Evolutionary conservation across 2,329 filamentous ascomycete species (phyloP), one percentile per base, ranked within the genome.

Genomic region (Colletotrichum tropicale): DNA sequence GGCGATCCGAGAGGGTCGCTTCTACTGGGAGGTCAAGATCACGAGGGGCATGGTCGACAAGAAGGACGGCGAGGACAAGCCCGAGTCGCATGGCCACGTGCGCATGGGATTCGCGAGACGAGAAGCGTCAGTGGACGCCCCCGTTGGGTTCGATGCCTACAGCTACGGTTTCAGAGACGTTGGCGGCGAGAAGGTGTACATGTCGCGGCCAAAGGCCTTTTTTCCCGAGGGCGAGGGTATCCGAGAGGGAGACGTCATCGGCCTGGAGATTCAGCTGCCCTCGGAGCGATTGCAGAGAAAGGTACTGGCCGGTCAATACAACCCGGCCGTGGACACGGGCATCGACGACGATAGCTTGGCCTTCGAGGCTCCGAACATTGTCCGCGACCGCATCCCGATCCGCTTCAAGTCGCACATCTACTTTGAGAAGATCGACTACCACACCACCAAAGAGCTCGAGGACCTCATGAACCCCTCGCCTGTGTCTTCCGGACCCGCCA

Each of bases 1-100:
- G 1, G 95, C 94, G 28, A 94, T 96, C 6, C 90, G 97, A 61
- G 95, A 98, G 84, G 97, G 97, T 1, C 91, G 94, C 36, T 95
- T 95, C 88, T 99, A 98, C 84, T 99, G 96, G 89, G 97, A 99
- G 85, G 96, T 96, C 84, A 96, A 94, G 81, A 92, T 99, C 70
- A 93, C 96, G 12, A 92, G 93, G 78, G 97, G 97, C 43, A 92
- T 95, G 56, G 87, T 91, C 4, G 84, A 85, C 66, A 82, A 82
- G 10, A 80, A 82, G 56, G 79, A 82, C 9, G 85, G 84, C 61
- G 87, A 87, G 8, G 83, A 83, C 38, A 88, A 87, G 61, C 82
- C 85, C 18, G 86, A 88, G 34, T 87, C 89, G 67, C 89, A 87
- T 58, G 90, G 88, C 81, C 94, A 90, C 81, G 93, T 98, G 28